Percentiles rank a stretch among this genome's conserved stretches.
Conservation (phyloP, 164 flowering plant species). For the Aristolochia californica region DNA sequence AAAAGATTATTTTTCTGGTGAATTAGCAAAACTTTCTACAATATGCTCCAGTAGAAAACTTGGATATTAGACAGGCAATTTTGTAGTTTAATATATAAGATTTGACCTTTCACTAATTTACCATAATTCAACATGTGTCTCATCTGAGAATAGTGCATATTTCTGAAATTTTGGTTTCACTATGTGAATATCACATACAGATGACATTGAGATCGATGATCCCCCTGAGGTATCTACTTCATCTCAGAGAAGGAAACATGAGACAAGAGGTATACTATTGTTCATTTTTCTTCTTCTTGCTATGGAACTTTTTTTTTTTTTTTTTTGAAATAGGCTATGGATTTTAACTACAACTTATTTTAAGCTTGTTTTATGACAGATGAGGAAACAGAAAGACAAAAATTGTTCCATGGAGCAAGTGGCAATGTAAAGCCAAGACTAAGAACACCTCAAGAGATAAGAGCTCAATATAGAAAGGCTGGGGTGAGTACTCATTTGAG, state of each 20-base stretch:
- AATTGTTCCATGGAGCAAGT: slow-evolving; percentile 44
- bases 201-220: slow-evolving; percentile 89
- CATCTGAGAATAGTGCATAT: too few species aligned
- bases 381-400: slow-evolving; percentile 49
- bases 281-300: slow-evolving; percentile 1
- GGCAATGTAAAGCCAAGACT: slow-evolving; percentile 49
- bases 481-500: slow-evolving; percentile 32
- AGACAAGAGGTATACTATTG: slow-evolving; percentile 26
- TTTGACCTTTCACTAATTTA: too few species aligned
- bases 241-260: slow-evolving; percentile 25
- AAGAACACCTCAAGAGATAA: slow-evolving; percentile 73
- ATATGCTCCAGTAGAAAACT: too few species aligned
- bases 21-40: too few species aligned
- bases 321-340: too few species aligned
- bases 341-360: neutral
- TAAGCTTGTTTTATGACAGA: slow-evolving; percentile 18
- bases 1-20: too few species aligned
- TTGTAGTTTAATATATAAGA: too few species aligned
- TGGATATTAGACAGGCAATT: too few species aligned
- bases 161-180: too few species aligned
- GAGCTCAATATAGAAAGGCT: slow-evolving; percentile 59
- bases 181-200: slow-evolving; percentile 25
- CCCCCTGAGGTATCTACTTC: slow-evolving; percentile 23
- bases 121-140: too few species aligned
- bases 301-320: too few species aligned